These are phyloP conservation scores for Eucalyptus marginata DNA, from an alignment of 345 rosid species.

Conservation along the genomic window DNA sequence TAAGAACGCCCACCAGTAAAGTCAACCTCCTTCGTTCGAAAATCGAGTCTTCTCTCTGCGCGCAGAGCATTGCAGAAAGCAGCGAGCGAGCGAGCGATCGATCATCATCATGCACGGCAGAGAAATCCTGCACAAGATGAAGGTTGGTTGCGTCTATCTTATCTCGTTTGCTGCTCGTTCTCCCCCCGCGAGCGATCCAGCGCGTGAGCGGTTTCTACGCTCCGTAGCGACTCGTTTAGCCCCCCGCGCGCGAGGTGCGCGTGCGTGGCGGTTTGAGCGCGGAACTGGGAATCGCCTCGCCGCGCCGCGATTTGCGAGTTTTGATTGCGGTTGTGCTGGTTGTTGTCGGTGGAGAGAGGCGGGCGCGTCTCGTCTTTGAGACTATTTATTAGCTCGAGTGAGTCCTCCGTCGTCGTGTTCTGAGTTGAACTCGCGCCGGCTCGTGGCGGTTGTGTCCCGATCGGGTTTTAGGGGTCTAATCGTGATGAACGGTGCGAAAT, in stretches of 20 bases:
- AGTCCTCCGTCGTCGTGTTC: background rate
- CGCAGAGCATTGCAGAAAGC: background rate
- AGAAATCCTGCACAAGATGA: conserved; percentile 71
- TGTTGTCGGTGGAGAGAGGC: background rate
- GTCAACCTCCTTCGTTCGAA: background rate
- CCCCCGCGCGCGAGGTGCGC: background rate
- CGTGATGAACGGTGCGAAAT: background rate
- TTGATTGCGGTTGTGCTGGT: background rate
- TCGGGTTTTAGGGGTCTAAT: background rate
- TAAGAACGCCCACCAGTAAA: background rate
- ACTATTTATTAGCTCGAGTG: background rate
- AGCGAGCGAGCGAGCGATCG: background rate
- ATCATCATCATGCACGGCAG: conserved; percentile 32
- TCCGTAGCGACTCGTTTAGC: background rate
- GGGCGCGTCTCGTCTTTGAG: background rate
- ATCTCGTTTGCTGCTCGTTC: background rate
- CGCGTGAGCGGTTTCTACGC: background rate
- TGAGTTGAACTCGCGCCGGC: background rate
- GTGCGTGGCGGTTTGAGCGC: background rate
- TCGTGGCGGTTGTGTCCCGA: background rate
- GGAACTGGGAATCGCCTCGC: background rate
- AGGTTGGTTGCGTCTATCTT: conserved; percentile 23
- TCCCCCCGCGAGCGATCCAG: background rate
- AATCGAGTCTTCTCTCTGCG: background rate
- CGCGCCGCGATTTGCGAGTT: background rate